Evolutionary conservation across 1,284 basidiomycete genomes (phyloP), one percentile per base, ranked within the genome.

Genomic region (Cronartium quercuum): DNA sequence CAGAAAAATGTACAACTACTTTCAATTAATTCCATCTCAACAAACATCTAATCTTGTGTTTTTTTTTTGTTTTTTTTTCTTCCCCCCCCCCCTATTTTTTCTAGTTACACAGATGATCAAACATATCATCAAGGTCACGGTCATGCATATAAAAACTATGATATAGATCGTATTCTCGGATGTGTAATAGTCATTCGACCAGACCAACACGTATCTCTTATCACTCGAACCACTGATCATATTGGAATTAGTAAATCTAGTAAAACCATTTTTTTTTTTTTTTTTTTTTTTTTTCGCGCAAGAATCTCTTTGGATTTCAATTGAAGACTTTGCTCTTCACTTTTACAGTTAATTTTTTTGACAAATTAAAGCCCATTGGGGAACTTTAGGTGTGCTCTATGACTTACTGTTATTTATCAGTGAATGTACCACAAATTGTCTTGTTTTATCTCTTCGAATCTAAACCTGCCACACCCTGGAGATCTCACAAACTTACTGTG

Each of bases 171-270:
- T 5, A 79, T 80, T 29, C 77, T 78, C 29, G 82, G 82, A 6
- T 79, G 79, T n/a, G 77, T 82, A 55, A 76, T 82, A 6, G 77
- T 83, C 10, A 78, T 82, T 29, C 78, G 82, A 9, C 82, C 82
- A 0, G 82, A 83, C 75, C 81, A 82, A 76, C 78, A 80, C 60
- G 81, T 82, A 10, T 76, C 78, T 6, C 60, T 77, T 5, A 71
- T 78, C 3, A 77, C 76, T 55, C 57, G 68, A 2, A 38, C 79
- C 3, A 76, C 76, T 13, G 77, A 79, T 70, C 65, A 62, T 44
- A 62, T 68, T 42, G 61, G 68, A 24, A 42, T 79, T n/a, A 77
- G 78, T 76, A 42, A 55, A 57, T 62, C 18, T 4, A 21, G n/a
- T 21, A 1, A 55, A 55, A 6, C 1, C 51, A 55, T 18, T 1